Base-by-base conservation (phyloP, 2,329 filamentous ascomycete genomes). In the Xylaria sp. region DNA sequence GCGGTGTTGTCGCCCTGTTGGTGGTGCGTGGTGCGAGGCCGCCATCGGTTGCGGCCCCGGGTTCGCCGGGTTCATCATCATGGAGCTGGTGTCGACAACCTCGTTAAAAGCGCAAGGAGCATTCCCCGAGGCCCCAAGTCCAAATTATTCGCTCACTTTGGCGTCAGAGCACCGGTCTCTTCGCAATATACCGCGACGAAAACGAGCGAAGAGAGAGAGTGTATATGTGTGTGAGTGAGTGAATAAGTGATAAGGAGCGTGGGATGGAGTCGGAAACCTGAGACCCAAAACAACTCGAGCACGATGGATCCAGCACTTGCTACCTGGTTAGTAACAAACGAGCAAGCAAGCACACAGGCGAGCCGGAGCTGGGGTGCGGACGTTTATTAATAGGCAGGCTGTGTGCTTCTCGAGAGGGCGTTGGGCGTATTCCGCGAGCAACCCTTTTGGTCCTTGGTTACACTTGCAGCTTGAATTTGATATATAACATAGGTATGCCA, bases 321-420 rank as follows among this genome's bases (percentile, higher is more conserved):
- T 47, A 48, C 14, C 14, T 42, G 39, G 36, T 61, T 65, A 69
- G 63, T 67, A 66, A 64, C 51, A 32, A 48, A 54, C n/a, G 51
- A 60, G 51, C 54, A 61, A 60, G 45, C 50, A 59, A 56, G 50
- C 12, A 19, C 24, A 47, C 45, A 39, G 17, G 42, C 53, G 14
- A 56, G 45, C 50, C 21, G 61, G 61, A 65, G 60, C 36, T 65
- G 67, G 67, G 67, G 60, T 60, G 48, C 42, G 64, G 56, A 24
- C 61, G 59, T 67, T 66, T 71, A 71, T 71, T 71, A 71, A 71
- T 71, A 71, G 64, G 50, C 17, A 27, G 56, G 64, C 62, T 69
- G 60, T 53, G 57, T 64, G 63, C 51, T 32, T 54, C 19, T 47
- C 34, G 34, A 36, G 56, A 12, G 36, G 17, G 19, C 24, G 57